Evolutionary conservation across 2,329 filamentous ascomycete species (phyloP).

Genomic region (Colletotrichum gigasporum): DNA sequence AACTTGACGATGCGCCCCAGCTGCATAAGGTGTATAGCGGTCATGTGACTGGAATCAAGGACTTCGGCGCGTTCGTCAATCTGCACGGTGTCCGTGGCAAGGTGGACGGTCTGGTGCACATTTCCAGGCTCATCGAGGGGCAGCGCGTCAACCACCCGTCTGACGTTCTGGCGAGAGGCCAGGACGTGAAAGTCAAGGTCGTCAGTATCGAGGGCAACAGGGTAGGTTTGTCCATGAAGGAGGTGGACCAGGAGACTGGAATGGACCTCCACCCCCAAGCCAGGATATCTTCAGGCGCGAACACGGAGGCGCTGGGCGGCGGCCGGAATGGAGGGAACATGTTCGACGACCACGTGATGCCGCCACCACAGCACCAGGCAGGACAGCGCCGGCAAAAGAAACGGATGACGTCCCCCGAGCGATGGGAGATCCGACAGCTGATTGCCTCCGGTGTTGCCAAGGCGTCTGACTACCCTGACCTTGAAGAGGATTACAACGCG

Average conservation of each 20-base stretch:
- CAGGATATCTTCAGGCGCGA: slow-evolving; percentile 87
- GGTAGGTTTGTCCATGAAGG: slow-evolving; percentile 95
- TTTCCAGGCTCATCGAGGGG: slow-evolving; percentile 87
- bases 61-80: slow-evolving; percentile 96
- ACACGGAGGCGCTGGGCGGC: slow-evolving; percentile 83
- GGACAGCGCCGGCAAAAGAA: slow-evolving; percentile 75
- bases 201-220: slow-evolving; percentile 83
- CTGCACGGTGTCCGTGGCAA: slow-evolving; percentile 87
- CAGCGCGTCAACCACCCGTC: slow-evolving; percentile 91
- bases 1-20: slow-evolving; percentile 83
- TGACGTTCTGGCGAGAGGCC: slow-evolving; percentile 82
- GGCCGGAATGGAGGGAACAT: slow-evolving; percentile 59
- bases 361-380: slow-evolving; percentile 45
- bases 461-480: slow-evolving; percentile 91
- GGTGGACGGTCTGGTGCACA: slow-evolving; percentile 91
- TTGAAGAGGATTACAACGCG: slow-evolving; percentile 93
- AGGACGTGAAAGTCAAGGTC: slow-evolving; percentile 92
- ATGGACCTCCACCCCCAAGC: slow-evolving; percentile 82
- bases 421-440: slow-evolving; percentile 97
- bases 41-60: slow-evolving; percentile 89
- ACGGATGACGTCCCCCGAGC: slow-evolving; percentile 93
- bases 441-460: slow-evolving; percentile 96
- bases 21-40: slow-evolving; percentile 91
- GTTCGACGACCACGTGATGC: slow-evolving; percentile 65
- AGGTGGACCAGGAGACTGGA: slow-evolving; percentile 91